Evolutionary conservation across 768 basidiomycete species (phyloP).

Genomic region (Suillus lakei): DNA sequence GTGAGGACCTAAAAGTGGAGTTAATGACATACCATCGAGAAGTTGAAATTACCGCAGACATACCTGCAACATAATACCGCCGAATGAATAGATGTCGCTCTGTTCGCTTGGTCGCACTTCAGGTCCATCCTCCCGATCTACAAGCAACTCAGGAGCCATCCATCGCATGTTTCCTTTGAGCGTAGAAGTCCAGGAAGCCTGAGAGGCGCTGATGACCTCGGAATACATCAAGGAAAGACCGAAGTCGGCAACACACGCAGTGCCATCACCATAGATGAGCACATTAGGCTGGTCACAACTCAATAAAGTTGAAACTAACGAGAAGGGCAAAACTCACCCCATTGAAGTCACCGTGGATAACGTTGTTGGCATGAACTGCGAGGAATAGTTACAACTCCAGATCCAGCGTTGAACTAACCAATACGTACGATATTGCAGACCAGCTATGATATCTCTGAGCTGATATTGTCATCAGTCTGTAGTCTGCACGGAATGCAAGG

Average conservation of each 20-base stretch:
- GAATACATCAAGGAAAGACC: constrained; percentile 39
- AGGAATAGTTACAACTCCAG: neutral
- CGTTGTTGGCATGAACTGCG: constrained; percentile 19
- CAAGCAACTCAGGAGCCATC: constrained; percentile 50
- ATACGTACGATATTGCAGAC: constrained; percentile 24
- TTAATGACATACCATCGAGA: constrained; percentile 28
- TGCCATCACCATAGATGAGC: constrained; percentile 36
- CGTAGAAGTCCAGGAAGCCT: constrained; percentile 30
- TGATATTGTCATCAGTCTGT: neutral
- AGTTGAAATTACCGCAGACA: constrained; percentile 8
- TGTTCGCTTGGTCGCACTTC: constrained; percentile 13
- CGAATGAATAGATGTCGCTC: constrained; percentile 51
- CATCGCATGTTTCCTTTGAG: constrained; percentile 52
- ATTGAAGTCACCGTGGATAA: constrained; percentile 52
- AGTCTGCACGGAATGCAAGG: neutral
- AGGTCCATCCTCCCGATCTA: constrained; percentile 30
- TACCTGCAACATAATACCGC: constrained; percentile 36
- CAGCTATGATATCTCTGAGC: constrained; percentile 12
- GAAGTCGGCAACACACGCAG: constrained; percentile 42
- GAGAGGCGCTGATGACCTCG: constrained; percentile 24
- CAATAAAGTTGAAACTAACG: neutral
- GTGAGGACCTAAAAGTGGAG: neutral
- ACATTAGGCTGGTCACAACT: constrained; percentile 36
- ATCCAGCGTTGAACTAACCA: neutral
- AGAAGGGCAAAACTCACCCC: constrained; percentile 34